Base-by-base conservation (phyloP, 371 early-diverging fungal genomes). In the Mucor irregularis region DNA sequence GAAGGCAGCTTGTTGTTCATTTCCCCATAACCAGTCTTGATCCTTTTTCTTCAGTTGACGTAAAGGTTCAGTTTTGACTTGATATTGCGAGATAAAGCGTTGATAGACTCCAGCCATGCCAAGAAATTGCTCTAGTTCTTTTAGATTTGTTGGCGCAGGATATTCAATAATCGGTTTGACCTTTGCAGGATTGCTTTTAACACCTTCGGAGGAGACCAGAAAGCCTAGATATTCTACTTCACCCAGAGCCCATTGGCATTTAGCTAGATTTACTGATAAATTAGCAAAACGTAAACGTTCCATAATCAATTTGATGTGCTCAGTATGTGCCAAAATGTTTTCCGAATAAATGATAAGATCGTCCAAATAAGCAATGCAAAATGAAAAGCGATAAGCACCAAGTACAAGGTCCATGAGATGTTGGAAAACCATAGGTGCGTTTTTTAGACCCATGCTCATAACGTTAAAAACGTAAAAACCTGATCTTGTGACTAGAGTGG, bases 391-490 rank as follows among this genome's bases (percentile, higher is more conserved):
- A 21, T 33, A 34, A 5, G 9, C 34, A 8, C 52, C 35, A n/a
- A 60, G 22, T 29, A 49, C 53, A 2, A n/a, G 13, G 24, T 60
- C 53, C 39, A 65, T 60, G 1, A 57, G 21, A 42, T 43, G 2
- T 49, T 53, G 47, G 43, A 60, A 60, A 13, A 43, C 30, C 28
- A 25, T 21, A 0, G 56, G 60, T 6, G 57, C 53, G 56, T 65
- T 65, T 11, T 30, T 14, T 3, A 60, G 21, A 7, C 66, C 66
- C 43, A 65, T 44, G 4, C n/a, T n/a, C n/a, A n/a, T n/a, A n/a
- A n/a, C n/a, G n/a, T n/a, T n/a, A n/a, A n/a, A n/a, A n/a, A n/a
- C n/a, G n/a, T n/a, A n/a, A n/a, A n/a, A n/a, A n/a, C n/a, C n/a
- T n/a, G n/a, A n/a, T n/a, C n/a, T n/a, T 16, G 55, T 55, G 4